Base-by-base conservation (phyloP, 108 stramenopile genomes). In the Asterionellopsis glacialis region DNA sequence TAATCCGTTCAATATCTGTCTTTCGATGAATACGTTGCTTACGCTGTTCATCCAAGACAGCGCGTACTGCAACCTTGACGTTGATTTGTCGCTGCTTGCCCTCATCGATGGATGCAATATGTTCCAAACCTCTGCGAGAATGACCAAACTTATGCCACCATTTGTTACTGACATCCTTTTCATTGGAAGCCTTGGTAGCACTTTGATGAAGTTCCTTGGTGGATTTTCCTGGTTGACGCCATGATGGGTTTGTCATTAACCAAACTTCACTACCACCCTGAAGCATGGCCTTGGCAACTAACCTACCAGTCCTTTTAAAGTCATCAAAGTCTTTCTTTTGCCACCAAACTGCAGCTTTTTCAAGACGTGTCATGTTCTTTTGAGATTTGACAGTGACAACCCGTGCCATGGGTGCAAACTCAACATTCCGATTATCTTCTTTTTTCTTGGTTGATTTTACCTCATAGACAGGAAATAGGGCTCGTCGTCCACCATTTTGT, bases 131-230 rank as follows among this genome's bases (percentile, higher is more conserved):
- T 16, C 91, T 63, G 22, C 91, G 77, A 1, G 85, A 87, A 61
- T 92, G 91, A 18, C 87, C 85, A 68, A 88, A 92, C 39, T 79
- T 72, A 67, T 85, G 84, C 91, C 91, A 92, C 91, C 91, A 92
- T 63, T 85, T 85, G 65, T 85, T 74, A 10, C 82, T 27, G 11
- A 64, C 40, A 1, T 69, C 63, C 45, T 79, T 73, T 18, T 67
- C 47, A 48, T 16, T 19, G 16, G 21, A 16, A 19, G n/a, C 18
- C 15, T 57, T 16, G 4, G 18, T 15, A 7, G 56, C 19, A 25
- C 21, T 53, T 24, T 21, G 15, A 22, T 53, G 21, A 53, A 15
- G 15, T 18, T 57, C 56, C 28, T 57, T 16, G 18, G 40, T 25
- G 3, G n/a, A 15, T 12, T 21, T 13, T 3, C n/a, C 26, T 2